Percentiles rank a stretch among this genome's conserved stretches.
These are phyloP conservation scores for Pseudoturritis turrita DNA, from an alignment of 345 rosid species.

Conservation along the genomic window DNA sequence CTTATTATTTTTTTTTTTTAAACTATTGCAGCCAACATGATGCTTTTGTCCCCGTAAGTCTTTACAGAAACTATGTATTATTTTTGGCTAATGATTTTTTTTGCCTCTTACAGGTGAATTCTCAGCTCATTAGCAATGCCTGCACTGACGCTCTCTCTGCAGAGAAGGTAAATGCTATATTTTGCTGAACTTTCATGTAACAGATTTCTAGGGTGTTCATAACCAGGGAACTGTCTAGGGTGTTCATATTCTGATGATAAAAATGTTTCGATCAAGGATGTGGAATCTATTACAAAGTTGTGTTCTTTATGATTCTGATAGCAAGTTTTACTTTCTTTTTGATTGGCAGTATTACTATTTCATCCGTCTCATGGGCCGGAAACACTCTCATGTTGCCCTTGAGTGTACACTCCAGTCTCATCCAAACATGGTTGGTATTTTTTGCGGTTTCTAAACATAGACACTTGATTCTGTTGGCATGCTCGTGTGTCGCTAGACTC, in stretches of 20 bases:
- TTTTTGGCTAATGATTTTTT: constrained; percentile 3
- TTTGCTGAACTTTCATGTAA: not conserved
- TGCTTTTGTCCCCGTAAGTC: not conserved
- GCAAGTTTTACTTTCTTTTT: not conserved
- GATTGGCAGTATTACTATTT: constrained; percentile 85
- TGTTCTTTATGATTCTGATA: constrained; percentile 2
- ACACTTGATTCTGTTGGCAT: not conserved
- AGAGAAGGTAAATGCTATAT: constrained; percentile 62
- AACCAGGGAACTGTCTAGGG: not conserved
- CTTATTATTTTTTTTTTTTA: not conserved
- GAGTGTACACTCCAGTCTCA: constrained; percentile 99
- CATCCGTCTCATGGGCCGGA: constrained; percentile 97
- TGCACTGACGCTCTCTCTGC: constrained; percentile 99
- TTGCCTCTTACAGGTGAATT: constrained; percentile 62
- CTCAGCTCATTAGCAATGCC: constrained; percentile 96
- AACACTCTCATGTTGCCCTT: constrained; percentile 93
- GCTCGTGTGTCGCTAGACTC: not conserved
- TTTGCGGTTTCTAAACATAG: not conserved
- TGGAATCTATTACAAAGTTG: not conserved
- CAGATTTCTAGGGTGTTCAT: not conserved
- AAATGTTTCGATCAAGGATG: not conserved
- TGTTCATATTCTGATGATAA: not conserved
- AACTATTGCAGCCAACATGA: constrained; percentile 7
- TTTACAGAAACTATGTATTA: not conserved
- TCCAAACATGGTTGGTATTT: constrained; percentile 80